These are phyloP conservation scores for Chenopodium quinoa DNA, from an alignment of 148 eudicot genomes.

Conservation along the genomic window DNA sequence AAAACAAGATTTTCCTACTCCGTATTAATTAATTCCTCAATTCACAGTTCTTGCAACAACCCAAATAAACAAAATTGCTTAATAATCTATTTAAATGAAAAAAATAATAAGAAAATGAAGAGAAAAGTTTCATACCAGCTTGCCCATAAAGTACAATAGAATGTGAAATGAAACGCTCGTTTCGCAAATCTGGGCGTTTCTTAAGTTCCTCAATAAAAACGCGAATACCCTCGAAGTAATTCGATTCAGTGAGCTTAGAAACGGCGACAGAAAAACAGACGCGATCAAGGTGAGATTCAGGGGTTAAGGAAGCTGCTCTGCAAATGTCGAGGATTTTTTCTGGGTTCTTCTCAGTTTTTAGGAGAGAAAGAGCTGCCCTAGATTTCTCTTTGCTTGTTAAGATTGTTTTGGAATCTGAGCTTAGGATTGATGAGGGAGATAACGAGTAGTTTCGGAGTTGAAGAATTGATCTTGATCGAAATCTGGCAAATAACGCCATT, in stretches of 20 bases:
- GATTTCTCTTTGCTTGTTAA: conserved; percentile 52
- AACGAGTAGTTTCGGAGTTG: conserved; percentile 37
- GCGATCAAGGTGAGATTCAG: conserved; percentile 65
- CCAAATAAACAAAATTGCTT: background rate
- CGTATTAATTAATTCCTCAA: background rate
- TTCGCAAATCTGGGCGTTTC: conserved; percentile 50
- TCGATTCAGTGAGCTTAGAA: conserved; percentile 44
- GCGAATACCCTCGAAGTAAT: conserved; percentile 54
- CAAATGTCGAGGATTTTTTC: conserved; percentile 69
- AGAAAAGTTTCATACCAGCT: conserved; percentile 22
- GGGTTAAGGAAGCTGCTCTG: conserved; percentile 67
- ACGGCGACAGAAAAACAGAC: conserved; percentile 62
- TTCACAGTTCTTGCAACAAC: background rate
- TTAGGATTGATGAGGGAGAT: conserved; percentile 41
- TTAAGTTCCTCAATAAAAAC: conserved; percentile 52
- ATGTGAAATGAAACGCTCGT: conserved; percentile 55
- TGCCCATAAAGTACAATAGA: conserved; percentile 72
- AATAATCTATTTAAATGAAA: background rate
- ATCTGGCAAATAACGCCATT: conserved; percentile 38
- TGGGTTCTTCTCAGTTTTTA: conserved; percentile 66
- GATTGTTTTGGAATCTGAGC: conserved; percentile 38
- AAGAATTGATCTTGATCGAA: conserved; percentile 27
- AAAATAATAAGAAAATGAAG: background rate
- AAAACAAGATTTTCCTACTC: background rate
- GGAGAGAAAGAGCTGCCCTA: conserved; percentile 55